Conservation (phyloP, 768 basidiomycete genomes). For the Tylopilus cervinicoccineus region DNA sequence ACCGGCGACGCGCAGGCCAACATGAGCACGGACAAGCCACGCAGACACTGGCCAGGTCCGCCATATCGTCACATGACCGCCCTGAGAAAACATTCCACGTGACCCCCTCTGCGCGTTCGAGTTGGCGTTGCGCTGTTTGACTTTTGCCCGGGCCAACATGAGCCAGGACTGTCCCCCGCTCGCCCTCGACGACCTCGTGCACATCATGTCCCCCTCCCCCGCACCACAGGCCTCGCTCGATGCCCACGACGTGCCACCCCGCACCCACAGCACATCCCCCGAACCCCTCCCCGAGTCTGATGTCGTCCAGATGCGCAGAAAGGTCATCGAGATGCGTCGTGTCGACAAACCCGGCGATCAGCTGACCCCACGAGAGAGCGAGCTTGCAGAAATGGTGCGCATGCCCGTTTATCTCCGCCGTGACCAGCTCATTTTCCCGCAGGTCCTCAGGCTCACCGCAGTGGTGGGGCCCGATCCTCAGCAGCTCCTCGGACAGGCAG, state of each 20-base stretch:
- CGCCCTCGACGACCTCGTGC: constrained; percentile 53
- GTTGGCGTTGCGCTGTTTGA: constrained; percentile 35
- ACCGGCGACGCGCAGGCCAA: constrained; percentile 10
- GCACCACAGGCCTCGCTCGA: constrained; percentile 23
- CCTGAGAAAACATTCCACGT: constrained; percentile 29
- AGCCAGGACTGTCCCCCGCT: constrained; percentile 38
- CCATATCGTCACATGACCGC: constrained; percentile 27
- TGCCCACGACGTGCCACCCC: constrained; percentile 20
- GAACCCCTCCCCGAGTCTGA: constrained; percentile 45
- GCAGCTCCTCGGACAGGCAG: constrained; percentile 56
- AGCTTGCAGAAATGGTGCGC: constrained; percentile 56
- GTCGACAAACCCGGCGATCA: constrained; percentile 21
- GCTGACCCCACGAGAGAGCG: constrained; percentile 40
- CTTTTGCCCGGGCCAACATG: constrained; percentile 28
- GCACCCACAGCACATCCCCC: constrained; percentile 26
- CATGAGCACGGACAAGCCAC: neutral
- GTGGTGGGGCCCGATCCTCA: constrained; percentile 39
- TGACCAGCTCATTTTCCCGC: constrained; percentile 4
- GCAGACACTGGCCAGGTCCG: too few species aligned
- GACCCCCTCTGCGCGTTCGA: constrained; percentile 32
- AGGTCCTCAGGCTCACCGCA: constrained; percentile 50
- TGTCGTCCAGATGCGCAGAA: constrained; percentile 44
- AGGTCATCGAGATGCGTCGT: constrained; percentile 42
- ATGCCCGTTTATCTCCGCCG: constrained; percentile 8
- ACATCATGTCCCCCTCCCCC: constrained; percentile 50